These are phyloP conservation scores for Penicillium sp. DNA, from an alignment of 2,329 filamentous ascomycete genomes.

Conservation along the genomic window DNA sequence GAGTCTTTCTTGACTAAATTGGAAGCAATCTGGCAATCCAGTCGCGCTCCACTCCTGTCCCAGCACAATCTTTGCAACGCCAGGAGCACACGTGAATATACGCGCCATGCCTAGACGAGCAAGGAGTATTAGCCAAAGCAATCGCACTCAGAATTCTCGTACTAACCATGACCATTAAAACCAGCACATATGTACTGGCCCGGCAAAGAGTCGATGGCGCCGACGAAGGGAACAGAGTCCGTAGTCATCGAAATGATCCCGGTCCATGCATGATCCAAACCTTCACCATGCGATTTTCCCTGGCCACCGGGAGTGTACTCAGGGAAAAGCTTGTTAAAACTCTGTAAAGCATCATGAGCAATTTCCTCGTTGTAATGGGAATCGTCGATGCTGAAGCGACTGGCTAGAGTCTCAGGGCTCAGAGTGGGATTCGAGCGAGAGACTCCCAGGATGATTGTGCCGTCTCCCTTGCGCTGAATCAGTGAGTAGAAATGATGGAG, in stretches of 20 bases:
- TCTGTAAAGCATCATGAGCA: conserved; percentile 38
- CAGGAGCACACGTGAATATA: conserved; percentile 52
- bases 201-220: conserved; percentile 40
- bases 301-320: conserved; percentile 14
- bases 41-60: conserved; percentile 43
- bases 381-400: conserved; percentile 43
- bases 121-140: not conserved
- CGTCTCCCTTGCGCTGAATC: conserved; percentile 49
- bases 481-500: conserved; percentile 54
- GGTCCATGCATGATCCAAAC: conserved; percentile 50
- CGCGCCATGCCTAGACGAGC: conserved; percentile 38
- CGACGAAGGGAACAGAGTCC: conserved; percentile 52
- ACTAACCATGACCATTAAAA: conserved; percentile 50
- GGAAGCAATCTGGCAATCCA: conserved; percentile 41
- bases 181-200: conserved; percentile 55
- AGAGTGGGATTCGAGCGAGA: conserved; percentile 46
- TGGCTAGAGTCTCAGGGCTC: conserved; percentile 30
- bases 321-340: conserved; percentile 41
- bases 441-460: conserved; percentile 47
- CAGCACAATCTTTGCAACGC: conserved; percentile 45
- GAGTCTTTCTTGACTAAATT: conserved; percentile 32
- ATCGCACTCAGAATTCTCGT: not conserved
- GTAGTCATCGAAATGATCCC: conserved; percentile 52
- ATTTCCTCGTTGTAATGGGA: conserved; percentile 44
- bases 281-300: conserved; percentile 41